Evolutionary conservation across 2,329 filamentous ascomycete genomes (phyloP).

Genomic region (Colletotrichum costaricense): DNA sequence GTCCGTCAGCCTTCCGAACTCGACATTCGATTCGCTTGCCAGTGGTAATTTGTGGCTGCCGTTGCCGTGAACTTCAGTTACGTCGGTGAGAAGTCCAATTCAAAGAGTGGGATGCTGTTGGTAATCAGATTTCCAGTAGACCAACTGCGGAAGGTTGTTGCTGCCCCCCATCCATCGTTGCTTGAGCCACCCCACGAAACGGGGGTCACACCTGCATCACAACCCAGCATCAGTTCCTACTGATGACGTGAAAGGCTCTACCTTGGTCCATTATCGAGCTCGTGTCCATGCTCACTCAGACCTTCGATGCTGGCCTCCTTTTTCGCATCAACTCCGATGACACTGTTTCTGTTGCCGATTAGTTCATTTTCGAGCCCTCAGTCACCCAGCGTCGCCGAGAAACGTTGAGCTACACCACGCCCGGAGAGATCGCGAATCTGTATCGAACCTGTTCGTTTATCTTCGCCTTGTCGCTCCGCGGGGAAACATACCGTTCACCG

Average conservation of each 20-base stretch:
- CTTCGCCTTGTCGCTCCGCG: background rate
- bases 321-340: slow-evolving; percentile 19
- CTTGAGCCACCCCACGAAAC: slow-evolving; percentile 31
- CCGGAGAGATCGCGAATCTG: background rate
- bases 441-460: background rate
- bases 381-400: background rate
- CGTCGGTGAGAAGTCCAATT: background rate
- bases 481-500: slow-evolving; percentile 12
- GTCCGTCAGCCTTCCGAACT: background rate
- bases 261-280: background rate
- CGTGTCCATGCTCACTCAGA: background rate
- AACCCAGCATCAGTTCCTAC: slow-evolving; percentile 14
- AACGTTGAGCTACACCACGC: background rate
- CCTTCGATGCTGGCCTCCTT: background rate
- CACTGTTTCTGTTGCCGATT: slow-evolving; percentile 5
- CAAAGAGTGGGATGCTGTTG: slow-evolving; percentile 21
- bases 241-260: slow-evolving; percentile 20
- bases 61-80: background rate
- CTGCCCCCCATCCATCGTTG: slow-evolving; percentile 22
- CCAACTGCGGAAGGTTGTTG: slow-evolving; percentile 12
- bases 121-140: slow-evolving; percentile 9
- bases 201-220: slow-evolving; percentile 30
- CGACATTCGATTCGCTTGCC: background rate
- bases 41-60: background rate
- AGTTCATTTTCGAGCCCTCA: background rate